Base-by-base conservation (phyloP, 148 eudicot genomes). In the Camellia lanceoleosa region DNA sequence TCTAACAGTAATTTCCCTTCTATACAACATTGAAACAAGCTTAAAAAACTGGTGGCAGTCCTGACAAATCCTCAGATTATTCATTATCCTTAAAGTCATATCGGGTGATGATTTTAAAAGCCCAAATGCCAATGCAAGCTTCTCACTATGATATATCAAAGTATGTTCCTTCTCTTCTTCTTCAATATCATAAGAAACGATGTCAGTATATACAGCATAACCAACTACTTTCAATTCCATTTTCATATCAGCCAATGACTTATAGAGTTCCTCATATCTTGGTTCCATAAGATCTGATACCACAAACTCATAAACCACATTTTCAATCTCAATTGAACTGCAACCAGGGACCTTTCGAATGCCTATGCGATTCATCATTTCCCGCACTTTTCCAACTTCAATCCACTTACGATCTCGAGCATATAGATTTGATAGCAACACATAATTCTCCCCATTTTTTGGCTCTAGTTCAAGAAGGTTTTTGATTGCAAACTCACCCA, bases 381-480 rank as follows among this genome's bases (percentile, higher is more conserved):
- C 63, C 70, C 84, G 70, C 67, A 83, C 78, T 77, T 46, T 9
- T 58, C 64, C 86, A 59, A 79, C 73, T 81, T 87, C 85, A 56
- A 59, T 16, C 90, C 86, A 87, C 52, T 80, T 83, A 10, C 61
- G 79, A 74, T 74, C 78, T 54, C 52, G 79, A 15, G 74, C 63
- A 83, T 79, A 85, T n/a, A 81, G 47, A 73, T 85, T 85, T 60
- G 78, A 61, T 19, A 87, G 76, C 42, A 83, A 68, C 20, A 83
- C 73, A 59, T 71, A 81, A 74, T 87, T 87, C 60, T 82, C 90
- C 23, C 85, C 80, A 52, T 83, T 83, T n/a, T 59, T 20, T 44
- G 86, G 86, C 67, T 83, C 84, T 80, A 87, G 76, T 70, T 85
- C 84, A 49, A 84, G 46, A 42, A 88, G 85, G 46, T 82, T 84